These are phyloP conservation scores for Coemansia sp. DNA, from an alignment of 192 early-diverging fungal genomes.

Conservation along the genomic window DNA sequence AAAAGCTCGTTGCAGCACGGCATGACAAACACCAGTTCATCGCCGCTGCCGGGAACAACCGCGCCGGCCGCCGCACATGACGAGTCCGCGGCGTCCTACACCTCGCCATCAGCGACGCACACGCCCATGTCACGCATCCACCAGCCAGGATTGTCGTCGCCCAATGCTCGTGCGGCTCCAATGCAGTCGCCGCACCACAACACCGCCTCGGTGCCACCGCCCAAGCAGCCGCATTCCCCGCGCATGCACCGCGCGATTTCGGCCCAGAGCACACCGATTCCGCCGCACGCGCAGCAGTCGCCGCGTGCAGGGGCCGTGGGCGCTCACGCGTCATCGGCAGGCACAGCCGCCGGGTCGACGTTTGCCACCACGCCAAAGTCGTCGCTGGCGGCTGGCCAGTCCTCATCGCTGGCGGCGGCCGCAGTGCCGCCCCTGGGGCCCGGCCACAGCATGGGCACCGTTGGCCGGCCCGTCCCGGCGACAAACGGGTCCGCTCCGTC, in stretches of 20 bases:
- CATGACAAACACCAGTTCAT: constrained; percentile 20
- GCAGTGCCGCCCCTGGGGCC: constrained; percentile 14
- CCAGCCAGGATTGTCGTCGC: constrained; percentile 25
- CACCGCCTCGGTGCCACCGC: constrained; percentile 38
- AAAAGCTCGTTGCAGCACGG: constrained; percentile 14
- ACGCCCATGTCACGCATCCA: constrained; percentile 25
- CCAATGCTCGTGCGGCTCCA: constrained; percentile 18
- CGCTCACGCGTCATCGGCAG: constrained; percentile 4
- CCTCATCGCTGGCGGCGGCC: not conserved
- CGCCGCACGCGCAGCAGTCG: constrained; percentile 17
- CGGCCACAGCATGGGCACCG: constrained; percentile 14
- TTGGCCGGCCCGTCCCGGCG: not conserved
- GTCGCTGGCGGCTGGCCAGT: not conserved
- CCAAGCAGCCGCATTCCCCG: constrained; percentile 23
- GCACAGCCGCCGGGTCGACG: not conserved
- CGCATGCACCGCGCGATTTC: constrained; percentile 32
- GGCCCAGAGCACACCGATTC: constrained; percentile 26
- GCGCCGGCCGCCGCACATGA: constrained; percentile 11
- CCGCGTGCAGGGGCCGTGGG: constrained; percentile 6
- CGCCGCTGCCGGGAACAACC: constrained; percentile 10
- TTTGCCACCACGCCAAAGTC: constrained; percentile 16
- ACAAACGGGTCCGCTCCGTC: not conserved
- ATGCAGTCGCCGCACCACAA: constrained; percentile 45
- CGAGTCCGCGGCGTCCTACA: constrained; percentile 8
- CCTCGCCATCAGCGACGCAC: constrained; percentile 17